Conservation (phyloP, 306 rosid genomes). For the Echinosophora koreensis region DNA sequence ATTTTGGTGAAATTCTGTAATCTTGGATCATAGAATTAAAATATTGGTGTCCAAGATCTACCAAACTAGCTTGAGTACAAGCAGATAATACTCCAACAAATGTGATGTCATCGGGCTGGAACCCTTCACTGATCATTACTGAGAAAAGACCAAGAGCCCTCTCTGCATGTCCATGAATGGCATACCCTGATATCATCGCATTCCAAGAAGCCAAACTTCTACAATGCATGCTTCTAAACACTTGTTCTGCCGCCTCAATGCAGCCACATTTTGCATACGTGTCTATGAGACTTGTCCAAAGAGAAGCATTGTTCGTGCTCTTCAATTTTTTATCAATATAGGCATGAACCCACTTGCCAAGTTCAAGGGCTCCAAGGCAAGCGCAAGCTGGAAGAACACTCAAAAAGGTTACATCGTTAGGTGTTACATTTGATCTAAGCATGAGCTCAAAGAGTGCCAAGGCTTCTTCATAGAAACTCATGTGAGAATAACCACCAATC, state of each 20-base stretch:
- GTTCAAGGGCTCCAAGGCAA: slow-evolving; percentile 82
- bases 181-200: slow-evolving; percentile 84
- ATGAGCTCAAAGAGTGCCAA: slow-evolving; percentile 66
- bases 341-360: slow-evolving; percentile 92
- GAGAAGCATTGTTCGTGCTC: slow-evolving; percentile 55
- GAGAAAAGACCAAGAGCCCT: slow-evolving; percentile 65
- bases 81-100: slow-evolving; percentile 87
- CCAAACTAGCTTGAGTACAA: slow-evolving; percentile 76
- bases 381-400: slow-evolving; percentile 82
- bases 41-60: slow-evolving; percentile 67
- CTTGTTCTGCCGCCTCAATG: slow-evolving; percentile 70
- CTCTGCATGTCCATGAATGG: slow-evolving; percentile 74
- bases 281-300: slow-evolving; percentile 75
- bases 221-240: slow-evolving; percentile 61
- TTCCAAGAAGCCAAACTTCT: slow-evolving; percentile 80
- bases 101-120: slow-evolving; percentile 78
- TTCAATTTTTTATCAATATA: slow-evolving; percentile 66
- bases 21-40: slow-evolving; percentile 66
- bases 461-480: slow-evolving; percentile 67
- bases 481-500: slow-evolving; percentile 75
- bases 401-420: slow-evolving; percentile 88
- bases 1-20: slow-evolving; percentile 64
- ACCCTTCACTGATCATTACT: slow-evolving; percentile 57
- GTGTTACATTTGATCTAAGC: slow-evolving; percentile 64
- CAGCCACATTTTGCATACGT: slow-evolving; percentile 91